phyloP scores from a whole-genome alignment of 306 rosid species.

The Pyrus communis region DNA sequence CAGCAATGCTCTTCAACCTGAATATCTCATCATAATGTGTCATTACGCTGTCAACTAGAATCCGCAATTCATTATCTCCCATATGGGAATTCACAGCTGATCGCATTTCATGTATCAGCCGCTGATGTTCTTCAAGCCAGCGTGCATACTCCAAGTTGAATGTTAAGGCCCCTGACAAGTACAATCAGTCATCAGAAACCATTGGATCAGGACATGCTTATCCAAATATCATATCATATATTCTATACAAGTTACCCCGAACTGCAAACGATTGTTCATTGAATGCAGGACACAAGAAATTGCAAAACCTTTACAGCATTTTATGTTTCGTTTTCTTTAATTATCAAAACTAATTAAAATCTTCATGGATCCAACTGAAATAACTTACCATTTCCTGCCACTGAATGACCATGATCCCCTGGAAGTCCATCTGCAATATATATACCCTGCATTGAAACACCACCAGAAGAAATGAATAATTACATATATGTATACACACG shows the following conservation, averaged over 20 bases:
- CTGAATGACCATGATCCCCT: slow-evolving; percentile 39
- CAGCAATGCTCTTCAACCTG: slow-evolving; percentile 60
- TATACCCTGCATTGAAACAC: slow-evolving; percentile 33
- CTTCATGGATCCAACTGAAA: not conserved
- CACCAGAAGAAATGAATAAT: not conserved
- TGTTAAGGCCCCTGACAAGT: slow-evolving; percentile 45
- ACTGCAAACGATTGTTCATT: not conserved
- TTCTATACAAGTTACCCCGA: not conserved
- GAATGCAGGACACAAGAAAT: not conserved
- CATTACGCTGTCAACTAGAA: slow-evolving; percentile 65
- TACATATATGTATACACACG: not conserved
- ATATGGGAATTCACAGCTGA: slow-evolving; percentile 52
- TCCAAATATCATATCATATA: not conserved
- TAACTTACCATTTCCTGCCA: slow-evolving; percentile 46
- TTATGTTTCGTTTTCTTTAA: not conserved
- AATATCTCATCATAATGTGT: slow-evolving; percentile 60
- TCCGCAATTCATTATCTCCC: slow-evolving; percentile 55
- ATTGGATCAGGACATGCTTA: not conserved
- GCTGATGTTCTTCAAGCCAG: slow-evolving; percentile 76
- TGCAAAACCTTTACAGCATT: not conserved
- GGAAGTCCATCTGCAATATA: slow-evolving; percentile 29
- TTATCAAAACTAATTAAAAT: not conserved
- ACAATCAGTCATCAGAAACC: not conserved
- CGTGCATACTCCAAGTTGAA: slow-evolving; percentile 66
- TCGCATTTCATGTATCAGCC: slow-evolving; percentile 51